Percentiles rank a stretch among this genome's conserved stretches.
phyloP scores from a whole-genome alignment of 345 rosid species.

The Euphorbia peplus region DNA sequence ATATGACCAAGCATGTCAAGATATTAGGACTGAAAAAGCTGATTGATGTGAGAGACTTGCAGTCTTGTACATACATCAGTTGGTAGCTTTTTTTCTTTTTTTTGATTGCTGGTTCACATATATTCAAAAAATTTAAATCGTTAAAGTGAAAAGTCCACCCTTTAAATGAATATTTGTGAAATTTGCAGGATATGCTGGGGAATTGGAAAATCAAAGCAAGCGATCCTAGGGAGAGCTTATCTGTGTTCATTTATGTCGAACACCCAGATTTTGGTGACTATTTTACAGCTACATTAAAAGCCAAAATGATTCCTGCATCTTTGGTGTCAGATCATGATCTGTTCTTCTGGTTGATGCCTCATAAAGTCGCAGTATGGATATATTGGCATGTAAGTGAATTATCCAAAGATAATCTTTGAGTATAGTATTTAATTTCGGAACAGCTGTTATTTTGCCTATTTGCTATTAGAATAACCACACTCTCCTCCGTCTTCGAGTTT shows the following conservation, averaged over 20 bases:
- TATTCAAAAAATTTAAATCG: not conserved
- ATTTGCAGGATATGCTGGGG: slow-evolving; percentile 80
- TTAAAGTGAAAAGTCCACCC: not conserved
- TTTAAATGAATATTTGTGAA: not conserved
- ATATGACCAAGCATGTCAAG: not conserved
- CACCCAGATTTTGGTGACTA: slow-evolving; percentile 80
- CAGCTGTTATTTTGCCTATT: not conserved
- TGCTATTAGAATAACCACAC: not conserved
- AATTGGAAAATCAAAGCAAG: slow-evolving; percentile 69
- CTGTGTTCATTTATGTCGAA: slow-evolving; percentile 56
- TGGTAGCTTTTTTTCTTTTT: not conserved
- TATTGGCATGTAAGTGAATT: slow-evolving; percentile 86
- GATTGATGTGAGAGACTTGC: not conserved
- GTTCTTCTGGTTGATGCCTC: slow-evolving; percentile 99
- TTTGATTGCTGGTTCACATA: not conserved
- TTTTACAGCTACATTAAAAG: slow-evolving; percentile 69
- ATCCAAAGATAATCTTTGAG: not conserved
- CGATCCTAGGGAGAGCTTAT: slow-evolving; percentile 63
- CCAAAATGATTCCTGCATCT: slow-evolving; percentile 40
- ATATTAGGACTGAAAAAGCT: not conserved
- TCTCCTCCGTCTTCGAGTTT: not conserved
- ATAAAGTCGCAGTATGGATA: slow-evolving; percentile 87
- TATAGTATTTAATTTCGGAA: not conserved
- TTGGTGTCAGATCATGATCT: slow-evolving; percentile 40
- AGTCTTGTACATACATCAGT: not conserved